Conservation (phyloP, 2,329 filamentous ascomycete species). For the Pseudogymnoascus verrucosus region DNA sequence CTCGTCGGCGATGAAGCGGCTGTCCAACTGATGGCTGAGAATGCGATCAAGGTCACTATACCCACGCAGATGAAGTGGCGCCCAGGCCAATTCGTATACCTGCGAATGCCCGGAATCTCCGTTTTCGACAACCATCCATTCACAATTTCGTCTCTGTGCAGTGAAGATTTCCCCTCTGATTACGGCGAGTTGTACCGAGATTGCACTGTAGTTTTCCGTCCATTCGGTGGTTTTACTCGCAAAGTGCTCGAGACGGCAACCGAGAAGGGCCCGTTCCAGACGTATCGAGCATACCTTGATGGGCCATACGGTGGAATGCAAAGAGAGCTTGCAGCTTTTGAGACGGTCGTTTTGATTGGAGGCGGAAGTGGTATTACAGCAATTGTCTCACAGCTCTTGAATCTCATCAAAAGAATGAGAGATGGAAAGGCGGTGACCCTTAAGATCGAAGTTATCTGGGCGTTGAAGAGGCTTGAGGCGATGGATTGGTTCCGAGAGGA, state of each 20-base stretch:
- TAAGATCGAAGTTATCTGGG: conserved; percentile 88
- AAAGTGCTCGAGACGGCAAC: conserved; percentile 76
- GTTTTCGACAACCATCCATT: conserved; percentile 92
- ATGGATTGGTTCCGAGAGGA: conserved; percentile 99
- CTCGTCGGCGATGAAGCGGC: conserved; percentile 87
- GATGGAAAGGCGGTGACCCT: conserved; percentile 90
- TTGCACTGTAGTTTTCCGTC: conserved; percentile 84
- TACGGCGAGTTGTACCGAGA: conserved; percentile 85
- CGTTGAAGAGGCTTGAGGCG: conserved; percentile 79
- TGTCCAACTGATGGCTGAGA: conserved; percentile 81
- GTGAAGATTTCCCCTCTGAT: conserved; percentile 84
- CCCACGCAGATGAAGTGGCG: conserved; percentile 89
- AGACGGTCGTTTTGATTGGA: conserved; percentile 86
- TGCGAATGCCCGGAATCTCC: conserved; percentile 88
- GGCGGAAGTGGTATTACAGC: conserved; percentile 93
- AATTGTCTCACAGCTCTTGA: conserved; percentile 80
- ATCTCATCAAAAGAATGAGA: conserved; percentile 93
- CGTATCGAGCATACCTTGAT: conserved; percentile 85
- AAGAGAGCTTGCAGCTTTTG: conserved; percentile 80
- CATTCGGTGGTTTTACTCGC: conserved; percentile 83
- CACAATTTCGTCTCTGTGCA: conserved; percentile 87
- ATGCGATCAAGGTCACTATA: conserved; percentile 91
- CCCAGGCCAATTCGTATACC: conserved; percentile 89
- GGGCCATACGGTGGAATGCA: conserved; percentile 95
- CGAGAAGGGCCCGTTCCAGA: conserved; percentile 81